Evolutionary conservation across 768 basidiomycete species (phyloP).

Genomic region (Hygrophoropsis aurantiaca): DNA sequence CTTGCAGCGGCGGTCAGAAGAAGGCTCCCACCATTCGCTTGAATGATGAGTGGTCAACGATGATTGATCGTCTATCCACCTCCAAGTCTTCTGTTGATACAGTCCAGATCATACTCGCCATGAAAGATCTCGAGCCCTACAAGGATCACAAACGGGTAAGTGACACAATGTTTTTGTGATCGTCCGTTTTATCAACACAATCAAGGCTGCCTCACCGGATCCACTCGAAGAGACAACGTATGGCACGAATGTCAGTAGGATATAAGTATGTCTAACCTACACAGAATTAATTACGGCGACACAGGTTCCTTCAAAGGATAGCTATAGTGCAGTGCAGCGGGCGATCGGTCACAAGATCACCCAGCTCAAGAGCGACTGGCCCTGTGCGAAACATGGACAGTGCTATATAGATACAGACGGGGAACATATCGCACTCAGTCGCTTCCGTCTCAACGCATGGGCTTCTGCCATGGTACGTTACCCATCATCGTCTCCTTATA

Average conservation of each 20-base stretch:
- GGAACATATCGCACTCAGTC: constrained; percentile 3
- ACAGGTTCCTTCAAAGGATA: too few species aligned
- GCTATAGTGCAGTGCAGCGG: background rate
- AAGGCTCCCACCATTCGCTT: constrained; percentile 3
- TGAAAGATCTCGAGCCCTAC: constrained; percentile 19
- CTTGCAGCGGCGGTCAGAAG: constrained; percentile 3
- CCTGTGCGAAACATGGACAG: constrained; percentile 16
- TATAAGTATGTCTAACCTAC: background rate
- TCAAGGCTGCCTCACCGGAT: too few species aligned
- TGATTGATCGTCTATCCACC: constrained; percentile 1
- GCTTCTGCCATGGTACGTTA: background rate
- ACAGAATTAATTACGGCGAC: too few species aligned
- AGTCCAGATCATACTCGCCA: constrained; percentile 16
- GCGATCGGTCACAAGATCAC: constrained; percentile 13
- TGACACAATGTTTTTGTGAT: background rate
- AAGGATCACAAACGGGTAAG: constrained; percentile 11
- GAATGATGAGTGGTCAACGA: constrained; percentile 3
- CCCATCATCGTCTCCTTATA: background rate
- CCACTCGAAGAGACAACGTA: too few species aligned
- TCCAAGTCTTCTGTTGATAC: constrained; percentile 8
- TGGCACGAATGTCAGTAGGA: background rate
- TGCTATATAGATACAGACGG: constrained; percentile 11
- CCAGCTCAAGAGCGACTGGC: constrained; percentile 13
- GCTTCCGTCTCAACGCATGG: background rate
- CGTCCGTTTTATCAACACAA: too few species aligned